Evolutionary conservation across 2,329 filamentous ascomycete species (phyloP).

Genomic region (Fusarium stilboides): DNA sequence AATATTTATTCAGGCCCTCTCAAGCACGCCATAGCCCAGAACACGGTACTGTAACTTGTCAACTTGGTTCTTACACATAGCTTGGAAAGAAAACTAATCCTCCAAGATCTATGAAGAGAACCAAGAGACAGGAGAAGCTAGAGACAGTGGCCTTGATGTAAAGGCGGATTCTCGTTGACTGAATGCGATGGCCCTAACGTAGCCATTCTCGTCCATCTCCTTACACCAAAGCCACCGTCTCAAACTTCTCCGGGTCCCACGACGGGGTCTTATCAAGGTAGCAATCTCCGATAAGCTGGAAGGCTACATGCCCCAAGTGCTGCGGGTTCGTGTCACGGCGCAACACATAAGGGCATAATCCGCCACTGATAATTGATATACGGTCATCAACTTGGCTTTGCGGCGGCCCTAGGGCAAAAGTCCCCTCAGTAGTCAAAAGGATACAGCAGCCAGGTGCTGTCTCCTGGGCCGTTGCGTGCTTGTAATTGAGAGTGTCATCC

Average conservation of each 20-base stretch:
- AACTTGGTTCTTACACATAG: no score
- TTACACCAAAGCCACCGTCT: no score
- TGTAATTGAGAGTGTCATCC: background rate
- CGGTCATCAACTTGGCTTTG: slow-evolving; percentile 18
- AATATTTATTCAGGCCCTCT: no score
- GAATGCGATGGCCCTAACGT: no score
- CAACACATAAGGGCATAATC: slow-evolving; percentile 40
- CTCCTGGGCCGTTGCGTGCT: slow-evolving; percentile 19
- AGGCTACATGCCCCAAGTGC: slow-evolving; percentile 8
- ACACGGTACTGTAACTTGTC: no score
- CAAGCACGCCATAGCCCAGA: no score
- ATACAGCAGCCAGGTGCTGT: slow-evolving; percentile 31
- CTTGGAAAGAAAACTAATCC: no score
- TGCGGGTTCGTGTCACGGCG: slow-evolving; percentile 1
- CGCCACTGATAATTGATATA: slow-evolving; percentile 38
- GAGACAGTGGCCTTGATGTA: background rate
- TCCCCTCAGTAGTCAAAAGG: slow-evolving; percentile 25
- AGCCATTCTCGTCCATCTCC: no score
- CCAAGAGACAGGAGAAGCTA: background rate
- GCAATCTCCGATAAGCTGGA: slow-evolving; percentile 35
- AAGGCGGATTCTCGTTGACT: slow-evolving; percentile 3
- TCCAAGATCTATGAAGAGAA: no score
- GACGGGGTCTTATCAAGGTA: slow-evolving; percentile 15
- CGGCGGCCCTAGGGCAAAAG: slow-evolving; percentile 23
- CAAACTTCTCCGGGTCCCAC: background rate